Evolutionary conservation across 2,329 filamentous ascomycete genomes (phyloP).

Genomic region (Alternaria hordeiaustralica): DNA sequence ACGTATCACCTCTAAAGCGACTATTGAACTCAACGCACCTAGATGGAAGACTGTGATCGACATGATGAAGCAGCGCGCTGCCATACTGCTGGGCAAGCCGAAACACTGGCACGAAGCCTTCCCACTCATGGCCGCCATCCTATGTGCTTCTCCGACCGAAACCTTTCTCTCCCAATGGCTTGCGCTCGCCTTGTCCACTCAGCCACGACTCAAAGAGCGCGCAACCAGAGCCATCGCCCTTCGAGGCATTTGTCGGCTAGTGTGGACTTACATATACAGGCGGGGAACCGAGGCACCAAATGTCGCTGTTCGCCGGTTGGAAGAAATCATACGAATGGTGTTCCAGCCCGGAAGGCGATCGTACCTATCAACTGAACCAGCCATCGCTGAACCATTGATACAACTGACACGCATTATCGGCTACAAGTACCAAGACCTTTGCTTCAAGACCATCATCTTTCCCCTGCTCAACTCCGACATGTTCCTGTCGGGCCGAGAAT

Average conservation of each 20-base stretch:
- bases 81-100: constrained; percentile 87
- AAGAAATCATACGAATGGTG: constrained; percentile 86
- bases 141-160: constrained; percentile 88
- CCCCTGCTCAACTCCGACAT: constrained; percentile 91
- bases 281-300: constrained; percentile 71
- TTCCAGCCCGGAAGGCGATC: constrained; percentile 81
- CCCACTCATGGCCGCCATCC: constrained; percentile 81
- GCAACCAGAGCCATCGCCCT: constrained; percentile 78
- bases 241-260: constrained; percentile 84
- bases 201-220: constrained; percentile 84
- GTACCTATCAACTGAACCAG: constrained; percentile 79
- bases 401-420: constrained; percentile 95
- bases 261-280: constrained; percentile 95
- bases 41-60: constrained; percentile 89
- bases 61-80: constrained; percentile 76
- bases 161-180: constrained; percentile 87
- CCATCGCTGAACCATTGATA: constrained; percentile 87
- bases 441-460: constrained; percentile 91
- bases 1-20: constrained; percentile 82
- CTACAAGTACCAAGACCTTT: constrained; percentile 91
- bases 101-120: constrained; percentile 91
- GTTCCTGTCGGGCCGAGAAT: constrained; percentile 77
- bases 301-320: constrained; percentile 76
- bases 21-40: constrained; percentile 75
- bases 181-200: constrained; percentile 76